A percentile compares a stretch with the other conserved stretches of the same genome.
Evolutionary conservation across 805 yeast species (phyloP).

Genomic region (Saccharomyces jurei): DNA sequence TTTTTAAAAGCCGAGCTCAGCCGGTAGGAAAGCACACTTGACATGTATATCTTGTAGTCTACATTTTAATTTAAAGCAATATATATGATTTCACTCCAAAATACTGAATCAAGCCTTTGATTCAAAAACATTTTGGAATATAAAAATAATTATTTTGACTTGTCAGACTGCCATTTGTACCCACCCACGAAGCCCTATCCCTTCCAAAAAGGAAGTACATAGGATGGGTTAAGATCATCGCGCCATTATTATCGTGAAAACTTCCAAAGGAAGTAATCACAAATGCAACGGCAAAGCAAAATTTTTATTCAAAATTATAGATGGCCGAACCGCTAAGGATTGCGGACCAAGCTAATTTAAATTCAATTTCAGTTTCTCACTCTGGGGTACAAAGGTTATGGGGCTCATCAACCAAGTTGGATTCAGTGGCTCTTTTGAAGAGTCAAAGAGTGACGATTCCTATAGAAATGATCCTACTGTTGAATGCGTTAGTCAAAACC

Average conservation of each 20-base stretch:
- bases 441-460: conserved; percentile 98
- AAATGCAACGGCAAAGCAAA: conserved; percentile 27
- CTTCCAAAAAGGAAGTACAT: conserved; percentile 68
- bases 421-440: conserved; percentile 98
- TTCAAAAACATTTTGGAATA: conserved; percentile 18
- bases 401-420: conserved; percentile 98
- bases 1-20: conserved; percentile 6
- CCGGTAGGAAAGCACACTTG: not conserved
- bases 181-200: conserved; percentile 73
- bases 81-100: not conserved
- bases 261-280: conserved; percentile 20
- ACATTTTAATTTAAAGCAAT: not conserved
- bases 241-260: conserved; percentile 53
- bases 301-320: conserved; percentile 41
- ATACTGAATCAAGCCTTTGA: conserved; percentile 29
- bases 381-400: conserved; percentile 88
- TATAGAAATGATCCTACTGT: conserved; percentile 97
- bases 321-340: conserved; percentile 87
- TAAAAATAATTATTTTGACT: conserved; percentile 42
- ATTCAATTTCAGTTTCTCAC: conserved; percentile 46
- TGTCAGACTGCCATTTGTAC: conserved; percentile 99
- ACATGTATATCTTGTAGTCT: not conserved
- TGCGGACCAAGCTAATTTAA: conserved; percentile 63
- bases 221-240: conserved; percentile 98
- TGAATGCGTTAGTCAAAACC: conserved; percentile 38